Evolutionary conservation across 2,329 filamentous ascomycete genomes (phyloP).

Genomic region (Sarocladium kiliense): DNA sequence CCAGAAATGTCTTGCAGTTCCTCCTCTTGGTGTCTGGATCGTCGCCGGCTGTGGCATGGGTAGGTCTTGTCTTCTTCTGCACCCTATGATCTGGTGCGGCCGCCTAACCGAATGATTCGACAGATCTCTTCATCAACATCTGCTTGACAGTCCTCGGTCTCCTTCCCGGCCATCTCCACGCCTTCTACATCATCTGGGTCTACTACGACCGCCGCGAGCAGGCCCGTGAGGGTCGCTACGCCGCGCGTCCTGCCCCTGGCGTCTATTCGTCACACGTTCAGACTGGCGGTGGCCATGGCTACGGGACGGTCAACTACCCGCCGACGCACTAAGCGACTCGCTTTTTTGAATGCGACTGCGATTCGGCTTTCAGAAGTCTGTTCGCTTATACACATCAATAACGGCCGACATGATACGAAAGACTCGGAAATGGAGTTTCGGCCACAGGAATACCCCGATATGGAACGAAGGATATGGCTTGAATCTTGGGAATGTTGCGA

Average conservation of each 20-base stretch:
- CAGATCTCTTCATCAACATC: slow-evolving; percentile 63
- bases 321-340: not conserved
- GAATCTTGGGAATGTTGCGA: too few relatives aligned
- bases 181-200: slow-evolving; percentile 77
- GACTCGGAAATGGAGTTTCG: not conserved
- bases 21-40: slow-evolving; percentile 58
- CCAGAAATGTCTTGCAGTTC: slow-evolving; percentile 40
- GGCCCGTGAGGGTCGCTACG: slow-evolving; percentile 50
- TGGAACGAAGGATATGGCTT: not conserved
- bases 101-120: not conserved
- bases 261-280: slow-evolving; percentile 72
- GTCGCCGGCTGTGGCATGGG: slow-evolving; percentile 59
- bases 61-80: slow-evolving; percentile 21
- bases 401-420: not conserved
- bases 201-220: slow-evolving; percentile 72
- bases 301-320: slow-evolving; percentile 42
- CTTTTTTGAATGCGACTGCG: not conserved
- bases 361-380: not conserved
- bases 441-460: not conserved
- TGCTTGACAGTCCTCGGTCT: slow-evolving; percentile 64
- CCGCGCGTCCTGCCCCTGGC: slow-evolving; percentile 54
- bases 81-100: not conserved
- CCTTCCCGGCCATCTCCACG: slow-evolving; percentile 73
- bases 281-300: slow-evolving; percentile 59
- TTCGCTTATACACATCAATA: not conserved